Percentiles rank a stretch among this genome's conserved stretches.
Conservation (phyloP, 169 alveolate species). For the Cyclospora cayetanensis region DNA sequence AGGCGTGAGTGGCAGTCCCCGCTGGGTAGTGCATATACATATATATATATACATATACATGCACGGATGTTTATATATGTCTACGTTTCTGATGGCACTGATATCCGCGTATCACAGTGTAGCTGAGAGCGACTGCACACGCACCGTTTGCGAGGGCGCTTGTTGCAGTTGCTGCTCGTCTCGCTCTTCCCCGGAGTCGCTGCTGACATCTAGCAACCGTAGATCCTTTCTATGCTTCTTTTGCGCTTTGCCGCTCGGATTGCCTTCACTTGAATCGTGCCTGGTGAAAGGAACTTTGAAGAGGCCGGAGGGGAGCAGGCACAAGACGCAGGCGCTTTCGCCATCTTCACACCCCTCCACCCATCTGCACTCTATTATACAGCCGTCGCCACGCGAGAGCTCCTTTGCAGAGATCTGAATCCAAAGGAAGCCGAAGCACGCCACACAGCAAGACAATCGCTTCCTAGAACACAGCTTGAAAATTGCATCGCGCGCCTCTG, state of each 20-base stretch:
- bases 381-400: slow-evolving; percentile 33
- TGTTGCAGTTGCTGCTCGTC: background rate
- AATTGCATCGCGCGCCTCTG: too few relatives aligned
- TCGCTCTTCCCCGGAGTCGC: slow-evolving; percentile 24
- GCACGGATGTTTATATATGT: too few relatives aligned
- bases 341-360: background rate
- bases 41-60: too few relatives aligned
- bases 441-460: too few relatives aligned
- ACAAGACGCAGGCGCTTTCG: background rate
- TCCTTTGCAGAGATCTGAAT: slow-evolving; percentile 37
- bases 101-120: too few relatives aligned
- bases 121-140: too few relatives aligned
- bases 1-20: too few relatives aligned
- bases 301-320: background rate
- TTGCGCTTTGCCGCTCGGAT: background rate
- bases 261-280: background rate
- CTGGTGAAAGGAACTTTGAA: background rate
- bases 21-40: too few relatives aligned
- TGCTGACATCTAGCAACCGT: background rate
- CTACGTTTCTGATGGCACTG: too few relatives aligned
- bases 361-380: slow-evolving; percentile 11
- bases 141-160: background rate
- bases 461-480: too few relatives aligned
- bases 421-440: too few relatives aligned
- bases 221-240: background rate